These are phyloP conservation scores for Aegilops bicornis DNA, from an alignment of 176 grass and related monocot genomes.

Conservation along the genomic window DNA sequence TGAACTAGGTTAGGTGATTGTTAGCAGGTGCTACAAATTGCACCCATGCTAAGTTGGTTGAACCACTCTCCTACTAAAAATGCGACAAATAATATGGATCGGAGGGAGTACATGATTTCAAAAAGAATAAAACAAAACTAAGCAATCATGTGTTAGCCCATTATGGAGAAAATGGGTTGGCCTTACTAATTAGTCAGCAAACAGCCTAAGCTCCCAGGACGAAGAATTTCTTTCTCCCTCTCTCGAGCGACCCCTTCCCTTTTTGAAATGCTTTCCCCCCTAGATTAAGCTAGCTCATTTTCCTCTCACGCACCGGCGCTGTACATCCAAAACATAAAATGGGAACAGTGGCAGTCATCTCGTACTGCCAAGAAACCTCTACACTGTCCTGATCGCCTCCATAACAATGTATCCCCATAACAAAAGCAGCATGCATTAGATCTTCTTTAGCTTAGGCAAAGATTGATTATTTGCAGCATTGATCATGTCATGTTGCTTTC, in stretches of 20 bases:
- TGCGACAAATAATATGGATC: too few relatives aligned
- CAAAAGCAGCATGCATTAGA: constrained; percentile 9
- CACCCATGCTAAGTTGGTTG: background rate
- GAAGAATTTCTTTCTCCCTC: background rate
- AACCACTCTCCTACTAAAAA: too few relatives aligned
- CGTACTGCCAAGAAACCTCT: background rate
- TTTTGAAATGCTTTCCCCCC: too few relatives aligned
- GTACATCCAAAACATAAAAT: constrained; percentile 14
- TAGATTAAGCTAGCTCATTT: too few relatives aligned
- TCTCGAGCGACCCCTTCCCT: too few relatives aligned
- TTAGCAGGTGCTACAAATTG: background rate
- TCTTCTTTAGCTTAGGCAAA: background rate
- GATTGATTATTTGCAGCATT: background rate
- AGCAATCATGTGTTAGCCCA: background rate
- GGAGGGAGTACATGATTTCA: too few relatives aligned
- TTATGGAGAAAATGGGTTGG: background rate
- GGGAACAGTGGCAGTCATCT: background rate
- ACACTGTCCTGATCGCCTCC: background rate
- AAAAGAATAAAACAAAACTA: background rate
- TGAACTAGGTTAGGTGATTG: background rate
- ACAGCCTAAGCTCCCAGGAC: background rate
- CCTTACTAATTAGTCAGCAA: background rate
- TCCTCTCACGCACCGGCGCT: background rate
- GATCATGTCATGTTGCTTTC: background rate
- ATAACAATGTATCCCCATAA: constrained; percentile 2